Evolutionary conservation across 2,329 filamentous ascomycete species (phyloP), one percentile per base, ranked within the genome.

Genomic region (Aspergillus clavatus): DNA sequence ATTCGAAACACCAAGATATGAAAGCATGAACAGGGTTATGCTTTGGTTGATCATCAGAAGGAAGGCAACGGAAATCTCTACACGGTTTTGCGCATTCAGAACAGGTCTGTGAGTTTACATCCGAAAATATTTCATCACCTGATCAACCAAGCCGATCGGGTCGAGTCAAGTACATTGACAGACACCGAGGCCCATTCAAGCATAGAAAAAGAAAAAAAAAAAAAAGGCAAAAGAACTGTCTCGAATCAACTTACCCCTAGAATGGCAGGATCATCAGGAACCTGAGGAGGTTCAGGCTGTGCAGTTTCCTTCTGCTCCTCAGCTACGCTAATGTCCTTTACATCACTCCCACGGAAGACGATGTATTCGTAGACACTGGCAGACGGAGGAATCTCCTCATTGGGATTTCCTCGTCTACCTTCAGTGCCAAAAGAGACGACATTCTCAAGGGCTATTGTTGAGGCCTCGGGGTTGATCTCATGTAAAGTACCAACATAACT

Each of bases 41-140:
- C 39, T 52, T 44, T 39, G 35, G 43, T 44, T 57, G 58, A 57
- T 66, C 58, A 42, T 95, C 89, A 96, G 89, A 95, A 96, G 90
- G 90, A 96, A 96, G 90, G 89, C 90, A 96, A 95, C 90, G 89
- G 90, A 95, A 86, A 84, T 82, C 73, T 95, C 90, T 84, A 95
- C 90, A 95, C 76, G 80, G 79, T 76, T 85, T 77, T 89, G 54
- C 95, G 89, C 89, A 86, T 85, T 85, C 86, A 85, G 84, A 82
- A 79, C 81, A 80, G 76, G 78, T 81, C 77, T 79, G 73, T 74
- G 65, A 63, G 72, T 94, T 95, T 88, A 93, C 88, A 95, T 95
- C 90, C 90, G 89, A 80, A n/a, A 85, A 95, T 74, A 74, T 93
- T 94, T 95, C 90, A 95, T 82, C 72, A 74, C 66, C 54, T 54